A percentile compares a stretch with the other conserved stretches of the same genome.
phyloP scores from a whole-genome alignment of 352 stramenopile genomes.

The Globisporangium abappressorium region DNA sequence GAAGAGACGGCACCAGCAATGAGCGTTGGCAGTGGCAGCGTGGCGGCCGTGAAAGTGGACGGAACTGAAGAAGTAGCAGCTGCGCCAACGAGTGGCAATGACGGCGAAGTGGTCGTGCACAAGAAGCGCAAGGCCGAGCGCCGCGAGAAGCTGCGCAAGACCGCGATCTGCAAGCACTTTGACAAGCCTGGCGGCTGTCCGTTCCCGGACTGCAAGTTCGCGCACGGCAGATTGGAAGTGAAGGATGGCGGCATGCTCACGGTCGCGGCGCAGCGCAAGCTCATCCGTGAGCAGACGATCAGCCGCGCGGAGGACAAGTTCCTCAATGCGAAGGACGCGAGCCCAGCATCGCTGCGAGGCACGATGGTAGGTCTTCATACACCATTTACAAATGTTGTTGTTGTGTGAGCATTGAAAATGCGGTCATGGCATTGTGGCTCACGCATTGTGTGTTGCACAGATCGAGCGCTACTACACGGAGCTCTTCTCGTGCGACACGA shows the following conservation, averaged over 20 bases:
- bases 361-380: conserved; percentile 50
- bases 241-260: conserved; percentile 52
- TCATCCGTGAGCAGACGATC: conserved; percentile 76
- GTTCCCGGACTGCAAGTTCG: conserved; percentile 82
- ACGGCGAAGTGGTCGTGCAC: conserved; percentile 5
- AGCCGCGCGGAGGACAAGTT: conserved; percentile 66
- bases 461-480: conserved; percentile 88
- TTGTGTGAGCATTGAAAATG: background rate
- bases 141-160: conserved; percentile 69
- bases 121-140: conserved; percentile 73
- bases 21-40: background rate
- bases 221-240: conserved; percentile 65
- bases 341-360: conserved; percentile 47
- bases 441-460: conserved; percentile 15
- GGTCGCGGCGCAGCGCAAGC: conserved; percentile 70
- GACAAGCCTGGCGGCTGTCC: conserved; percentile 80
- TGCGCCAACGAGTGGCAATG: background rate
- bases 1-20: background rate
- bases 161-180: conserved; percentile 82
- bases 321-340: conserved; percentile 26
- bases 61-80: background rate
- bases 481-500: conserved; percentile 79
- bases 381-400: background rate
- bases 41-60: background rate
- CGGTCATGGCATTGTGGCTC: background rate